Evolutionary conservation across 2,329 filamentous ascomycete genomes (phyloP).

Genomic region (Acarospora socialis): DNA sequence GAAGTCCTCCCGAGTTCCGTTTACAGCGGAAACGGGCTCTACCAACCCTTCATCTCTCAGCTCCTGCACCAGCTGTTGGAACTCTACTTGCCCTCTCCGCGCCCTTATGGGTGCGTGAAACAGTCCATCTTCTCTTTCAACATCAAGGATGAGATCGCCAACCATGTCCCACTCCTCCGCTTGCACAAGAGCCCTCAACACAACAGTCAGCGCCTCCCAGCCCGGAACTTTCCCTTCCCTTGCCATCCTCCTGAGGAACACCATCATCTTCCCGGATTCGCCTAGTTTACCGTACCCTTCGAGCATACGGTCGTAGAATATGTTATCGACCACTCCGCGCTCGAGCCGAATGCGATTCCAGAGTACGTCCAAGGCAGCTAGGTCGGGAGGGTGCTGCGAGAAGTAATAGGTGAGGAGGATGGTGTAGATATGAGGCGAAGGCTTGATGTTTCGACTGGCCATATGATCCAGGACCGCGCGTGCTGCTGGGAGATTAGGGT

Average conservation of each 20-base stretch:
- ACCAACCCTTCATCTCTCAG: no score
- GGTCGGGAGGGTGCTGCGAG: slow-evolving; percentile 40
- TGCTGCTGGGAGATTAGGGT: slow-evolving; percentile 36
- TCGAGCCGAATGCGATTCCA: slow-evolving; percentile 34
- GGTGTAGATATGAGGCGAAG: slow-evolving; percentile 56
- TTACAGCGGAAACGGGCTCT: no score
- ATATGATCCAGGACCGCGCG: slow-evolving; percentile 51
- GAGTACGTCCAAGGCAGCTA: slow-evolving; percentile 45
- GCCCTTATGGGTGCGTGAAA: no score
- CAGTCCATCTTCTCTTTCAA: slow-evolving; percentile 17
- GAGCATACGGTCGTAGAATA: slow-evolving; percentile 57
- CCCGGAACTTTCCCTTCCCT: slow-evolving; percentile 5
- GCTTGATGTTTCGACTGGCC: slow-evolving; percentile 35
- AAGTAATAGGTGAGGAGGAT: slow-evolving; percentile 59
- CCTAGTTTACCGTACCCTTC: slow-evolving; percentile 48
- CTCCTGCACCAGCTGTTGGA: no score
- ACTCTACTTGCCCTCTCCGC: no score
- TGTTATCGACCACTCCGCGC: slow-evolving; percentile 31
- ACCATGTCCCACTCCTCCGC: slow-evolving; percentile 16
- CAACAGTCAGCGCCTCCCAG: slow-evolving; percentile 5
- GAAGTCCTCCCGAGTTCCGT: no score
- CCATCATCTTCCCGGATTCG: slow-evolving; percentile 21
- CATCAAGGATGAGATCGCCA: slow-evolving; percentile 24
- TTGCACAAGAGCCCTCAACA: slow-evolving; percentile 10
- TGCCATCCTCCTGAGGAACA: slow-evolving; percentile 6